Evolutionary conservation across 192 early-diverging fungal species (phyloP).

Genomic region (Coemansia sp.): DNA sequence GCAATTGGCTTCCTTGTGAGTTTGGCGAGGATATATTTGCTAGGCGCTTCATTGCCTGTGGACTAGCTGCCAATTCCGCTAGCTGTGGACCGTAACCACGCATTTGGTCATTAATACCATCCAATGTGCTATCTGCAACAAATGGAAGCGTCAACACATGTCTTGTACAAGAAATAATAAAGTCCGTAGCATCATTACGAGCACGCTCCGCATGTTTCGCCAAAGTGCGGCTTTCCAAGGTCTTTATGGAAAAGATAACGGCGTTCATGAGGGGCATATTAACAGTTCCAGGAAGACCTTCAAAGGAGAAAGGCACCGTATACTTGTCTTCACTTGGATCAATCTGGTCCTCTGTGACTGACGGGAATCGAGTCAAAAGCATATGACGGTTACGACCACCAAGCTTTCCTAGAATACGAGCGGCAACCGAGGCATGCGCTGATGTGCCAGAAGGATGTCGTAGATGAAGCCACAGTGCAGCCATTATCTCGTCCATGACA

Average conservation of each 20-base stretch:
- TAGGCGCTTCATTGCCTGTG: slow-evolving; percentile 31
- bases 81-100: slow-evolving; percentile 18
- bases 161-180: slow-evolving; percentile 40
- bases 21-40: slow-evolving; percentile 43
- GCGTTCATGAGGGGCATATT: slow-evolving; percentile 42
- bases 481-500: slow-evolving; percentile 93
- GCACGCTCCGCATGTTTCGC: slow-evolving; percentile 27
- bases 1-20: slow-evolving; percentile 38
- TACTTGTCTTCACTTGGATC: slow-evolving; percentile 7
- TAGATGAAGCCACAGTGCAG: slow-evolving; percentile 89
- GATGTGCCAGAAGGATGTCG: slow-evolving; percentile 83
- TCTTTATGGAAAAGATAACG: slow-evolving; percentile 27
- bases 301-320: slow-evolving; percentile 32
- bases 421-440: slow-evolving; percentile 78
- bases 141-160: slow-evolving; percentile 28
- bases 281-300: slow-evolving; percentile 36
- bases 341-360: not conserved
- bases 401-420: slow-evolving; percentile 94
- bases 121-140: slow-evolving; percentile 10
- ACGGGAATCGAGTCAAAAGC: slow-evolving; percentile 58
- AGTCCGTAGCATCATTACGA: slow-evolving; percentile 37
- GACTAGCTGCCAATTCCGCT: slow-evolving; percentile 18
- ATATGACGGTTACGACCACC: slow-evolving; percentile 95
- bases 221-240: slow-evolving; percentile 23
- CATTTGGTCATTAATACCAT: not conserved